Base-by-base conservation (phyloP, 441 rosid species). In the Manihot esculenta region DNA sequence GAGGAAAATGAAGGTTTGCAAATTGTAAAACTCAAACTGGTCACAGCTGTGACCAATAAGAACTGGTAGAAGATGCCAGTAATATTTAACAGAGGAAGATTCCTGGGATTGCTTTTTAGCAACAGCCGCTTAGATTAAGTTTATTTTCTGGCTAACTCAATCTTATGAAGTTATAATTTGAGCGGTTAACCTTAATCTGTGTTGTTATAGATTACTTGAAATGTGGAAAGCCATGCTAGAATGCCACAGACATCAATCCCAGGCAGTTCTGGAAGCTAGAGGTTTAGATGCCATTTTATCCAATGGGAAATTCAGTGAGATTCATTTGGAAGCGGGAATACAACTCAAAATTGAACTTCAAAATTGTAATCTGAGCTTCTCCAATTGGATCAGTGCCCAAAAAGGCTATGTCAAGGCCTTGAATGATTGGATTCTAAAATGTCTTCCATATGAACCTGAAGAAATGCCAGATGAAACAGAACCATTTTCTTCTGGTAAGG, bases 181-280 rank as follows among this genome's bases (percentile, higher is more conserved):
- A 3, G 23, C 24, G 13, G 21, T 44, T 68, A 62, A 13, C 24
- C 9, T 48, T 11, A 23, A 10, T 54, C 27, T 5, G 5, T 24
- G 42, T 30, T 68, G 44, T 70, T 58, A 45, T 72, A 95, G 98
- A 88, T 82, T 92, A 55, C 81, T 84, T 38, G 81, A 80, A 75
- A 94, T 94, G 99, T 94, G 99, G 98, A 88, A 80, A 84, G 62
- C 77, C 3, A 90, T 94, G 97, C 83, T 81, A 49, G 97, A 88
- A 53, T 90, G 94, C 75, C 98, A 94, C 77, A 89, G 68, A 21
- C 76, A 59, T 79, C 99, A 90, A 78, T 83, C 85, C 57, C 83
- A 75, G 73, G 90, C 90, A 56, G 70, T 94, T 65, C 82, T 73
- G 62, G 92, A 87, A 79, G 92, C 93, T 51, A 80, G 64, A 68